Evolutionary conservation across 2,329 filamentous ascomycete species (phyloP).

Genomic region (Sporothrix protearum): DNA sequence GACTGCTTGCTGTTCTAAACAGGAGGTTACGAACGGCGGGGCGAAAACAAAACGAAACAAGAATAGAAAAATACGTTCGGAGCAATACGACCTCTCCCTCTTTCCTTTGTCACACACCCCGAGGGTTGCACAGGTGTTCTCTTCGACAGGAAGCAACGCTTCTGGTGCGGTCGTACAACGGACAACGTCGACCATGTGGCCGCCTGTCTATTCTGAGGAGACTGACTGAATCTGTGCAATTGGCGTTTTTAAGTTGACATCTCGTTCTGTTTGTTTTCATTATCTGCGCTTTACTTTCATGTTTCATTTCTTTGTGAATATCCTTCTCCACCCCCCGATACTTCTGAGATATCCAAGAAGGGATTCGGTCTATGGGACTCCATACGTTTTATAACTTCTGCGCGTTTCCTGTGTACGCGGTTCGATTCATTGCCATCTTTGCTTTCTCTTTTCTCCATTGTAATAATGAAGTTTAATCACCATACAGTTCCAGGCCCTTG

Average conservation of each 20-base stretch:
- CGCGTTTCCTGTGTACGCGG: background rate
- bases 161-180: too few relatives aligned
- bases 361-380: background rate
- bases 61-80: too few relatives aligned
- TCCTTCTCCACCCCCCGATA: background rate
- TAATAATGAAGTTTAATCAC: background rate
- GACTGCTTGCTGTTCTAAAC: conserved; percentile 51
- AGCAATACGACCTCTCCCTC: background rate
- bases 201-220: background rate
- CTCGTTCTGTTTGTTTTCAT: background rate
- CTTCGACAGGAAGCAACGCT: background rate
- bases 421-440: background rate
- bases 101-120: background rate
- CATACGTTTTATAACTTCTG: background rate
- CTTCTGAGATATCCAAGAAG: conserved; percentile 3
- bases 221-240: background rate
- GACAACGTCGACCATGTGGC: background rate
- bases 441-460: background rate
- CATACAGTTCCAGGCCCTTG: too few relatives aligned
- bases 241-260: background rate
- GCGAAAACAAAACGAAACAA: background rate
- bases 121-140: background rate
- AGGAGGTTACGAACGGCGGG: background rate
- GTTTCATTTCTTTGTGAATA: background rate
- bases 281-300: background rate